Evolutionary conservation across 2,329 filamentous ascomycete genomes (phyloP).

Genomic region (Nannizzia gypsea): DNA sequence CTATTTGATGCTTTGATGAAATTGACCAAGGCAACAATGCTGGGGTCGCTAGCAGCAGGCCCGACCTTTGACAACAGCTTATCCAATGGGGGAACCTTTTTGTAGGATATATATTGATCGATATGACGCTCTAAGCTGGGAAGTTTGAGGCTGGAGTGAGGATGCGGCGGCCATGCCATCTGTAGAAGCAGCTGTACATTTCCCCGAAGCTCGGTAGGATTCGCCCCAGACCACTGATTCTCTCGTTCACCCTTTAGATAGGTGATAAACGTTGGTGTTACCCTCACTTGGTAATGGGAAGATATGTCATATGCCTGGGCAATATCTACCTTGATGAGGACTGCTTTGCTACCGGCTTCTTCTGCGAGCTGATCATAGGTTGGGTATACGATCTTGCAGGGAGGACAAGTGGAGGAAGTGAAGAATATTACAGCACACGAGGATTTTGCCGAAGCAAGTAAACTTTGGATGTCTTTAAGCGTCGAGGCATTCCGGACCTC

Average conservation of each 20-base stretch:
- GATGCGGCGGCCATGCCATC: constrained; percentile 64
- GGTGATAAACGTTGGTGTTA: constrained; percentile 81
- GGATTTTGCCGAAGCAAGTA: constrained; percentile 48
- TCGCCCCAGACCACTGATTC: constrained; percentile 70
- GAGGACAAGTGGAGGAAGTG: constrained; percentile 73
- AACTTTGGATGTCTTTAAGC: constrained; percentile 47
- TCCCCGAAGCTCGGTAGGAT: constrained; percentile 52
- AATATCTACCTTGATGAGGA: constrained; percentile 75
- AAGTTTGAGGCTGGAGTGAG: constrained; percentile 58
- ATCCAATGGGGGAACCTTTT: constrained; percentile 67
- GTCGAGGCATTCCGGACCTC: constrained; percentile 52
- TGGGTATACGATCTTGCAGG: constrained; percentile 74
- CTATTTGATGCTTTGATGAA: constrained; percentile 57
- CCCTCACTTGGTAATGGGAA: constrained; percentile 54
- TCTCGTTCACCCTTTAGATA: constrained; percentile 65
- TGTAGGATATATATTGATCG: constrained; percentile 58
- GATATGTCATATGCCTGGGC: constrained; percentile 53
- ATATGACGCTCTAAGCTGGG: constrained; percentile 56
- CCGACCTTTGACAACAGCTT: constrained; percentile 76
- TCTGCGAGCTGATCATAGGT: constrained; percentile 67
- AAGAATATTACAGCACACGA: constrained; percentile 81
- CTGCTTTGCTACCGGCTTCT: constrained; percentile 55
- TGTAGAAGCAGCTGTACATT: constrained; percentile 64
- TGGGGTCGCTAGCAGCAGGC: constrained; percentile 43
- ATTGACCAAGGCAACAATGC: constrained; percentile 52